These are phyloP conservation scores for Vitis hybrid DNA, from an alignment of 177 flowering plant genomes.

Conservation along the genomic window DNA sequence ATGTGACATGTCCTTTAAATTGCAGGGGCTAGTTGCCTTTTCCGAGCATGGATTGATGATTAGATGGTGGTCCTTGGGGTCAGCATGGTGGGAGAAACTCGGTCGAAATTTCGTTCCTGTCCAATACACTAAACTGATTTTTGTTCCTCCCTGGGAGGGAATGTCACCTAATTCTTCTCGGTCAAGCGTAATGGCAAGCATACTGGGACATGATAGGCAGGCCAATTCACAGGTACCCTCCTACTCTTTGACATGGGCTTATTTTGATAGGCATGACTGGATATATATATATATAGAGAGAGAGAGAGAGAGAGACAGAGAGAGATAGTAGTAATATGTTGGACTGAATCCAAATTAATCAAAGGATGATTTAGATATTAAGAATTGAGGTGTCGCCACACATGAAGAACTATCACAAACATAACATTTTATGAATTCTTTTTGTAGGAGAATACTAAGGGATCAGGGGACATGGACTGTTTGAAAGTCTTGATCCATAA, in stretches of 20 bases:
- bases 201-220: conserved; percentile 43
- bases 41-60: conserved; percentile 95
- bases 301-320: no score
- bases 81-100: conserved; percentile 98
- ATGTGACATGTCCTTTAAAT: conserved; percentile 2
- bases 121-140: conserved; percentile 90
- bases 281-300: no score
- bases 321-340: not conserved
- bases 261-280: not conserved
- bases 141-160: conserved; percentile 98
- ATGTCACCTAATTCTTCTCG: conserved; percentile 83
- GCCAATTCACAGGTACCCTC: conserved; percentile 49
- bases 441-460: conserved; percentile 52
- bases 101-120: conserved; percentile 76
- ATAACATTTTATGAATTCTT: not conserved
- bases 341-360: not conserved
- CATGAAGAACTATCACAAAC: not conserved
- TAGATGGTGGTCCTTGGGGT: conserved; percentile 98
- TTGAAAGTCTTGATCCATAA: conserved; percentile 61
- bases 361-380: no score
- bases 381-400: no score
- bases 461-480: conserved; percentile 42
- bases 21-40: conserved; percentile 93
- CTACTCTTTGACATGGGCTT: not conserved
- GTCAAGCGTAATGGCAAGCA: conserved; percentile 82